Base-by-base conservation (phyloP, 208 protist species). In the Leishmania major region DNA sequence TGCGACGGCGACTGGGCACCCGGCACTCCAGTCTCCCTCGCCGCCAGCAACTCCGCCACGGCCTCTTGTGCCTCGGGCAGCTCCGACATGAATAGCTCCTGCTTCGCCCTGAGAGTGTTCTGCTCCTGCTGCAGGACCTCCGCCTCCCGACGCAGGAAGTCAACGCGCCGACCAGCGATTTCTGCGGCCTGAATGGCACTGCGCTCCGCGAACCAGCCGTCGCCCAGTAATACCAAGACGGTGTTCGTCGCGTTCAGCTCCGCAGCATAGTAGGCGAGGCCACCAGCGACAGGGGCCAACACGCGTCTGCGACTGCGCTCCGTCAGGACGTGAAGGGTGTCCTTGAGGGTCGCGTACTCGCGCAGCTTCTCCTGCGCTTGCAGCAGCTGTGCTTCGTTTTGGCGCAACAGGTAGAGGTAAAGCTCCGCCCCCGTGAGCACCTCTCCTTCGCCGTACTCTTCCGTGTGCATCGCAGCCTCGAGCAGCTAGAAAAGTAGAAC, bases 181-280 rank as follows among this genome's bases (percentile, higher is more conserved):
- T 89, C 92, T 22, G 67, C 75, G 67, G 93, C 93, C 82, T 98
- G 96, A 45, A 84, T 80, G 11, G 90, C 93, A 71, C 94, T 97
- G 75, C 96, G 92, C 90, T 97, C 92, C 0, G 89, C 93, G 76
- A 98, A 98, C 93, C 93, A 97, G 75, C 87, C 81, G 73, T 97
- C 96, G 11, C 96, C 96, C 37, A 98, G 90, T n/a, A 98, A 83
- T 53, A 96, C 96, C 13, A 95, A 53, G 77, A 98, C 88, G 51
- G 90, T 94, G 83, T 97, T 98, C 22, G 96, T 97, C 59, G 88
- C 77, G 37, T 89, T 87, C 25, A 98, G 89, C 60, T 90, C 91
- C 6, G 90, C 90, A 45, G 94, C 84, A 84, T 96, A 96, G 86
- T 97, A 97, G 11, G 89, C 94, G 28, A 97, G 84, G 1, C 94